Base-by-base conservation (phyloP, 2,329 filamentous ascomycete species). In the Aureobasidium melanogenum region DNA sequence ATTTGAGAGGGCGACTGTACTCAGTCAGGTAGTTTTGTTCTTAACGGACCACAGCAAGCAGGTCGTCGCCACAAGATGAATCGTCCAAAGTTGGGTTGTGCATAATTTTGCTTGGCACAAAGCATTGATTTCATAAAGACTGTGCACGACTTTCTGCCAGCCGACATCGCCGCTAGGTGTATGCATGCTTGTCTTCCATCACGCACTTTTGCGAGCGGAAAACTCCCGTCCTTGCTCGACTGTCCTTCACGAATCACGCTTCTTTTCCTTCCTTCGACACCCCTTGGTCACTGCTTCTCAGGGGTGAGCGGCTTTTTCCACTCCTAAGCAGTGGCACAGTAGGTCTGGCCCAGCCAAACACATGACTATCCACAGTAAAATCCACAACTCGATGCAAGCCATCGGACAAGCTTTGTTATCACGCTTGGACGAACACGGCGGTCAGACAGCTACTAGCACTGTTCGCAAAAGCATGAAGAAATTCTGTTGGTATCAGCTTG, bases 221-320 rank as follows among this genome's bases (percentile, higher is more conserved):
- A 38, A 17, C n/a, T 51, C 32, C n/a, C n/a, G n/a, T n/a, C n/a
- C 50, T 54, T 39, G 50, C 50, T 41, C 50, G n/a, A 41, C 22
- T 32, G 10, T 24, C 19, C n/a, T n/a, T n/a, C n/a, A n/a, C n/a
- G n/a, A n/a, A n/a, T n/a, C n/a, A n/a, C n/a, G n/a, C n/a, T n/a
- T n/a, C n/a, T n/a, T n/a, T n/a, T 41, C 19, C 39, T 36, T 36
- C 32, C 32, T 22, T 3, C 38, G n/a, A 28, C n/a, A 14, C 41
- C 39, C 39, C 54, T 57, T 57, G 54, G 54, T 57, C 54, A 46
- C 54, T 57, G 54, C 54, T 57, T 47, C 41, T 57, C 54, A 57
- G 54, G 54, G 54, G 54, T 22, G 41, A n/a, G 30, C 39, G 51
- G 52, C 52, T 56, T 32, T 57, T 47, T 38, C 52, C 38, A 28